Conservation (phyloP, 768 basidiomycete genomes). For the Rubroboletus satanas region DNA sequence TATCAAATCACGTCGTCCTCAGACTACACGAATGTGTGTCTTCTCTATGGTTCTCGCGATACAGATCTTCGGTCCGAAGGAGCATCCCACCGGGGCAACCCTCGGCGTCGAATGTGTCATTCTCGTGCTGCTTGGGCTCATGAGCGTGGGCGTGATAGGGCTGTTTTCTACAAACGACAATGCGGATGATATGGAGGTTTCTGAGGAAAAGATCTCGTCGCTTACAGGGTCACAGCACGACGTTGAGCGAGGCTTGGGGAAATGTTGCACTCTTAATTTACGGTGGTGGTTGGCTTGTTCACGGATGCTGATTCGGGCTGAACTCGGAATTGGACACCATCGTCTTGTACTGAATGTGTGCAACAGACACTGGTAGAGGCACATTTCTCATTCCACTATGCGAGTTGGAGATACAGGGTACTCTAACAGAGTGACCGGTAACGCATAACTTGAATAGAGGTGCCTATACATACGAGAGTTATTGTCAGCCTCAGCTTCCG, state of each 20-base stretch:
- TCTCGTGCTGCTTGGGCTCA: not conserved
- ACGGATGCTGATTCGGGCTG: not conserved
- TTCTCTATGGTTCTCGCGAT: too few relatives aligned
- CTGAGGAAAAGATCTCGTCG: not conserved
- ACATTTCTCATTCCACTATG: not conserved
- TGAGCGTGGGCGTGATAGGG: not conserved
- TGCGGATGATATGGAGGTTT: too few relatives aligned
- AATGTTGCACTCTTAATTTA: not conserved
- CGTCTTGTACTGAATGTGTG: not conserved
- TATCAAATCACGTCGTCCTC: too few relatives aligned
- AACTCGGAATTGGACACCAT: not conserved
- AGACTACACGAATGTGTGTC: too few relatives aligned
- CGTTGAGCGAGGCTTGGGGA: constrained; percentile 1
- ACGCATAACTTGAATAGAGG: too few relatives aligned
- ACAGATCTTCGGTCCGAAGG: too few relatives aligned
- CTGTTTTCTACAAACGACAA: not conserved
- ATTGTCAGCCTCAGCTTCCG: not conserved
- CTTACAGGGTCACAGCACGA: not conserved
- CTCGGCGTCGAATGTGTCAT: constrained; percentile 11
- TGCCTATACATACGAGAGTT: not conserved
- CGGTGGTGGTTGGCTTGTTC: not conserved
- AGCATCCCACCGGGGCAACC: not conserved
- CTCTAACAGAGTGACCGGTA: not conserved
- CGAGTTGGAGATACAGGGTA: not conserved
- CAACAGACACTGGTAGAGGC: not conserved